A percentile compares a stretch with the other conserved stretches of the same genome.
These are phyloP conservation scores for Alternaria viburni DNA, from an alignment of 2,329 filamentous ascomycete genomes.

Conservation along the genomic window DNA sequence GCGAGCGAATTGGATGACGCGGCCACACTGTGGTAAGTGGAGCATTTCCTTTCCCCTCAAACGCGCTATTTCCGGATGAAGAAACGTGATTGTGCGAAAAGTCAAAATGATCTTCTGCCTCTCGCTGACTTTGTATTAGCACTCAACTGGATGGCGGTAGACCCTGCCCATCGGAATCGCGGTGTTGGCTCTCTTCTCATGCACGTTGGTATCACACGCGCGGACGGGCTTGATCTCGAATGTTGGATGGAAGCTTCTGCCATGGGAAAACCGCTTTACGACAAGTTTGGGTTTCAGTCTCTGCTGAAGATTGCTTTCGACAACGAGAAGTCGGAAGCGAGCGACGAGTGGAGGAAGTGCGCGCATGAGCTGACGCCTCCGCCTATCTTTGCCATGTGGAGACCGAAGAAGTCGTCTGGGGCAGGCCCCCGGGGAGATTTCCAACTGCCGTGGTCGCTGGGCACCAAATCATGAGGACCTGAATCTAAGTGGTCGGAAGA, in stretches of 20 bases:
- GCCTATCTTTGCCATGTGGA: constrained; percentile 43
- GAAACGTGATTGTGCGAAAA: neutral
- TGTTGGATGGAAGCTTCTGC: constrained; percentile 48
- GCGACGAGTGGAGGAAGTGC: constrained; percentile 42
- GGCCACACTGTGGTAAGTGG: constrained; percentile 42
- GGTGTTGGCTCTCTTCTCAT: constrained; percentile 48
- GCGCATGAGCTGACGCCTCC: constrained; percentile 42
- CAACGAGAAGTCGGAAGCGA: constrained; percentile 27
- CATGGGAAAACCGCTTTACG: constrained; percentile 48
- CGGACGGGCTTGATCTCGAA: constrained; percentile 44
- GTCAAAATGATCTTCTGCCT: neutral
- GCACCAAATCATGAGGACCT: neutral
- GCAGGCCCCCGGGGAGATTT: constrained; percentile 16
- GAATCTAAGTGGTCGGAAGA: neutral
- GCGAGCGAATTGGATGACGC: constrained; percentile 41
- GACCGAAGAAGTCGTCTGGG: constrained; percentile 32
- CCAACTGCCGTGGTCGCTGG: constrained; percentile 31
- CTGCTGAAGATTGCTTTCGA: constrained; percentile 42
- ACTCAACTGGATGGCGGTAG: constrained; percentile 47
- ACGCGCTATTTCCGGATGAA: neutral
- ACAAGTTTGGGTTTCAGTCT: constrained; percentile 37
- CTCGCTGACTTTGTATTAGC: constrained; percentile 28
- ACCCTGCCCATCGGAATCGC: constrained; percentile 43
- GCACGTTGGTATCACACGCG: constrained; percentile 39
- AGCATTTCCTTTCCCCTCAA: constrained; percentile 8